These are phyloP conservation scores for Colletotrichum noveboracense DNA, from an alignment of 2,329 filamentous ascomycete species.

Conservation along the genomic window DNA sequence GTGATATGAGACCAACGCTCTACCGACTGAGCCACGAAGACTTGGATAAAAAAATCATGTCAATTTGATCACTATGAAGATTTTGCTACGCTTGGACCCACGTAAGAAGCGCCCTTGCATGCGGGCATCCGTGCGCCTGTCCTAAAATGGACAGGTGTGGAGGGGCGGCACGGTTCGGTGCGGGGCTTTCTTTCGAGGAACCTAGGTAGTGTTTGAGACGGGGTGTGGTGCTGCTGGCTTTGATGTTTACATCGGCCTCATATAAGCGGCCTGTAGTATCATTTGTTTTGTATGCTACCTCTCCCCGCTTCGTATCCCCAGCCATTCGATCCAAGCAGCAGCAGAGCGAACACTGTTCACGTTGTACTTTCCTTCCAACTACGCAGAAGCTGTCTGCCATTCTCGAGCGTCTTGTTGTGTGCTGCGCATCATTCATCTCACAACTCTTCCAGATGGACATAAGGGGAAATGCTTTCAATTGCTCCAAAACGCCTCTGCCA, in stretches of 20 bases:
- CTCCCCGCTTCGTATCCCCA: not conserved
- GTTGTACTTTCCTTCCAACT: not conserved
- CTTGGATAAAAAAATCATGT: fast-evolving
- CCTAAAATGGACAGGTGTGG: not conserved
- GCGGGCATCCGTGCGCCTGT: not conserved
- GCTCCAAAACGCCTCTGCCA: not conserved
- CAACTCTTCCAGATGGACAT: not conserved
- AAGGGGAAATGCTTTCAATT: not conserved
- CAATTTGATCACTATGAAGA: not conserved
- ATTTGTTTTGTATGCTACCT: not conserved
- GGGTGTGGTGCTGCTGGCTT: not conserved
- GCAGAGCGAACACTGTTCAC: not conserved
- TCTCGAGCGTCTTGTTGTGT: not conserved
- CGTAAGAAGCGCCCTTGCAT: not conserved
- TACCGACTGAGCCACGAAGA: constrained; percentile 18
- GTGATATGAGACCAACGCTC: constrained; percentile 17
- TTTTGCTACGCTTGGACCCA: not conserved
- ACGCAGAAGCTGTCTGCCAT: not conserved
- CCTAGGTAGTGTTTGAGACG: not conserved
- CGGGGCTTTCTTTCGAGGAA: not conserved
- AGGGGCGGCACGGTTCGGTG: not conserved
- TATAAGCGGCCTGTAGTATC: not conserved
- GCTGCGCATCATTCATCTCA: not conserved
- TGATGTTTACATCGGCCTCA: not conserved
- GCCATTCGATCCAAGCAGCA: not conserved